These are phyloP conservation scores for Talaromyces sp. DNA, from an alignment of 2,329 filamentous ascomycete species.

Conservation along the genomic window DNA sequence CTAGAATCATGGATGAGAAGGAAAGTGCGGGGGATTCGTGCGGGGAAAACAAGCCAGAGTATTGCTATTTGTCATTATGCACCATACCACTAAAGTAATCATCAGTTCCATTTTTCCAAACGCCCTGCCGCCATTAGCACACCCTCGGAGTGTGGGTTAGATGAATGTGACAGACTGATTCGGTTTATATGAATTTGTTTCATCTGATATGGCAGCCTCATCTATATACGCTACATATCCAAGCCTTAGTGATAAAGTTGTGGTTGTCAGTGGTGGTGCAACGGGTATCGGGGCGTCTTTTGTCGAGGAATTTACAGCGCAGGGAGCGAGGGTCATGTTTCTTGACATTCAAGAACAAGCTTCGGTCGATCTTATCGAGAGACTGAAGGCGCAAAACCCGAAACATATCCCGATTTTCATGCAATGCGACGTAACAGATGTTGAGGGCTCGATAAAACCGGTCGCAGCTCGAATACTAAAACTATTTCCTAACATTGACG, in stretches of 20 bases:
- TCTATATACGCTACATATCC: constrained; percentile 21
- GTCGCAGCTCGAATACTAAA: constrained; percentile 34
- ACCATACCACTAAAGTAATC: neutral
- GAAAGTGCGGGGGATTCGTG: neutral
- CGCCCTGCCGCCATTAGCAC: neutral
- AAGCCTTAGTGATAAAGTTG: constrained; percentile 26
- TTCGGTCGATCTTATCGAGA: neutral
- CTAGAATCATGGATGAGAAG: neutral
- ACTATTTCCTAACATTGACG: constrained; percentile 26
- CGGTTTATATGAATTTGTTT: neutral
- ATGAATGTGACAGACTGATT: neutral
- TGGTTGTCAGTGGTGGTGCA: constrained; percentile 48
- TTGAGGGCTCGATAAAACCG: constrained; percentile 22
- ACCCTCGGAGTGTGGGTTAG: neutral
- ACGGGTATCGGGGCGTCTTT: constrained; percentile 45
- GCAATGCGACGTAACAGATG: constrained; percentile 44
- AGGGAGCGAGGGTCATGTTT: constrained; percentile 47
- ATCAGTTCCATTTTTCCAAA: neutral
- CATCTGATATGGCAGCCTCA: neutral
- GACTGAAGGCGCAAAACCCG: neutral
- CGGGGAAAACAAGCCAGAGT: neutral
- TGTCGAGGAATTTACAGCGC: constrained; percentile 45
- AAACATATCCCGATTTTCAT: constrained; percentile 35
- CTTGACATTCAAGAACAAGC: constrained; percentile 38
- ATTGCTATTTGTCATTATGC: neutral